These are phyloP conservation scores for Rhodotorula mucilaginosa DNA, from an alignment of 1,284 basidiomycete genomes.

Conservation along the genomic window DNA sequence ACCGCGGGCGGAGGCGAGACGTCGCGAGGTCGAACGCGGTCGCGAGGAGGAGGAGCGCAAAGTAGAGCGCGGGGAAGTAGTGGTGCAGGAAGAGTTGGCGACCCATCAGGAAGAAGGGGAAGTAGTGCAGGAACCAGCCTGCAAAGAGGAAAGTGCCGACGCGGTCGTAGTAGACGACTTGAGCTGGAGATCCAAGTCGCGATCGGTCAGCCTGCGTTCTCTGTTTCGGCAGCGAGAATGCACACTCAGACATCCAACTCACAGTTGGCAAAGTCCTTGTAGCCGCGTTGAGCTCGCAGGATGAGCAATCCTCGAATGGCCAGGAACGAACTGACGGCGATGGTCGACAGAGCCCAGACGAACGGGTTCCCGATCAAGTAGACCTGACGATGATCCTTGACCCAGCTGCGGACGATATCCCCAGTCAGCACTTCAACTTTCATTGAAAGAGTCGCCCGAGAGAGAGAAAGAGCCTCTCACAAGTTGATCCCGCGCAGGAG, in stretches of 20 bases:
- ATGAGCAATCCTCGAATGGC: conserved; percentile 72
- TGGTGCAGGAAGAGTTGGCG: conserved; percentile 96
- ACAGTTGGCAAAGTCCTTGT: conserved; percentile 87
- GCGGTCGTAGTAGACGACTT: conserved; percentile 85
- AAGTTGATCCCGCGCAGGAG: conserved; percentile 78
- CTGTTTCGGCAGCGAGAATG: too few relatives aligned
- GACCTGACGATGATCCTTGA: conserved; percentile 89
- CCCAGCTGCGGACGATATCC: conserved; percentile 68
- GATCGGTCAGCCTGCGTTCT: too few relatives aligned
- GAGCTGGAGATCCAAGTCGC: conserved; percentile 61
- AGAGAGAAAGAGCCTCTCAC: conserved; percentile 3
- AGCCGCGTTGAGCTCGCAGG: conserved; percentile 85
- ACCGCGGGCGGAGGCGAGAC: conserved; percentile 68
- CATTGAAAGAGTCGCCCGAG: background rate
- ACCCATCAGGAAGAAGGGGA: conserved; percentile 94
- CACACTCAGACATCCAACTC: conserved; percentile 6
- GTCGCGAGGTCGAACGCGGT: conserved; percentile 82
- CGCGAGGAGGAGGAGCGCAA: conserved; percentile 76
- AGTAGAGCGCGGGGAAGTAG: conserved; percentile 94
- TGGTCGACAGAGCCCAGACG: conserved; percentile 81
- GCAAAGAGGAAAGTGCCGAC: conserved; percentile 85
- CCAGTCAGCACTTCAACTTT: background rate
- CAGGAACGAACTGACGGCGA: conserved; percentile 68
- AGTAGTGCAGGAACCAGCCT: conserved; percentile 92
- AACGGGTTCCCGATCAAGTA: conserved; percentile 93